Base-by-base conservation (phyloP, 2,329 filamentous ascomycete genomes). In the Exophiala lecanii-corni region DNA sequence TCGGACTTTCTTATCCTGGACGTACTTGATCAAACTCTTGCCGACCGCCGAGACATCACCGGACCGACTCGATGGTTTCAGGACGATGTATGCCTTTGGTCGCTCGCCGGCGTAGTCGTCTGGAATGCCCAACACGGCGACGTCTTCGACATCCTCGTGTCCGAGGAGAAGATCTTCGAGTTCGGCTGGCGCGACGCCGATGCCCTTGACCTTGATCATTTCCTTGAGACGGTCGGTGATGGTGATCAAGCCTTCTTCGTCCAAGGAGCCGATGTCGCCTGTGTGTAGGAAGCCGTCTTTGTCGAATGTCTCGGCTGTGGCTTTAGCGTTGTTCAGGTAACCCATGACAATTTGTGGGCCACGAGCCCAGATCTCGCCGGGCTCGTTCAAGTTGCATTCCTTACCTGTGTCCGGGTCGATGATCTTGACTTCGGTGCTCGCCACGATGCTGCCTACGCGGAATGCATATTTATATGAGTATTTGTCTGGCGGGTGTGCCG, bases 321-420 rank as follows among this genome's bases (percentile, higher is more conserved):
- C 78, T 49, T 83, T 76, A 0, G 79, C 75, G 44, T 85, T 84
- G 57, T 88, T 86, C 55, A 83, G 73, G 59, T 91, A 94, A 1
- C 86, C 88, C 54, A 77, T 72, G 66, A 89, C 89, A 16, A 91
- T 70, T 49, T 92, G 92, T 0, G 87, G 86, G 0, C 88, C 88
- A 44, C 81, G 81, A 40, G 92, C 72, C 72, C 86, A 85, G 1
- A 80, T 66, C 56, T 80, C 76, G 9, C 76, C 76, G 0, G 72
- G 65, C 55, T 81, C 68, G 31, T 70, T 70, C 3, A 75, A 56
- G 0, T 65, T 72, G 1, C 69, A 71, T 53, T 81, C 75, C 1
- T 65, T 67, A 0, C 75, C 78, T 0, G 58, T 59, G 9, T 74
- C 71, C 12, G 58, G 57, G 31, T 76, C 70, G 25, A 81, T 57